Percentiles rank a stretch among this genome's conserved stretches.
Evolutionary conservation across 495 filamentous ascomycete species (phyloP).

Genomic region (Aspergillus panamensis): DNA sequence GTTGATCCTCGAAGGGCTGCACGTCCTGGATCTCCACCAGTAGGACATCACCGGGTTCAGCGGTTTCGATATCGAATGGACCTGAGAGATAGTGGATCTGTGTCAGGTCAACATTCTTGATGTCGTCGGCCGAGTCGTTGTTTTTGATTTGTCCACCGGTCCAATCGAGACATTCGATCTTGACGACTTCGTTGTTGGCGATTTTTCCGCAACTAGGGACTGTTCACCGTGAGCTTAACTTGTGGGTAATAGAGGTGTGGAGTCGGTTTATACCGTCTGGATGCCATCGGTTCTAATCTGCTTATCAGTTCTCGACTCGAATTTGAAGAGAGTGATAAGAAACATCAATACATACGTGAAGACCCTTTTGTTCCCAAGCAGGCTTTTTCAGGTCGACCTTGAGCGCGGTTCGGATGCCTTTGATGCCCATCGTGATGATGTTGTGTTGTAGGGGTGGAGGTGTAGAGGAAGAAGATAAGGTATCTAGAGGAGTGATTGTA

Average conservation of each 20-base stretch:
- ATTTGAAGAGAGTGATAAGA: not conserved
- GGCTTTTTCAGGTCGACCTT: conserved; percentile 77
- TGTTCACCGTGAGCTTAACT: conserved; percentile 28
- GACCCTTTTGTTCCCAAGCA: conserved; percentile 66
- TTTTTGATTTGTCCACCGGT: conserved; percentile 85
- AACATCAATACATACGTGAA: conserved; percentile 60
- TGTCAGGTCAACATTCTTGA: conserved; percentile 81
- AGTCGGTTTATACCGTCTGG: conserved; percentile 64
- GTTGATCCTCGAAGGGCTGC: conserved; percentile 80
- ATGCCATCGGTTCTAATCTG: conserved; percentile 84
- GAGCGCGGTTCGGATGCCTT: conserved; percentile 65
- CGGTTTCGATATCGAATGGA: conserved; percentile 84
- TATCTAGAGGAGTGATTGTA: too few species aligned
- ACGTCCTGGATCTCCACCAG: conserved; percentile 95
- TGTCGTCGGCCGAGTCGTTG: conserved; percentile 84
- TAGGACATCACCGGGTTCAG: conserved; percentile 82
- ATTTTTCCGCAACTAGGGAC: conserved; percentile 76
- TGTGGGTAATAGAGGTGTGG: not conserved
- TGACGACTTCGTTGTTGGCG: conserved; percentile 82
- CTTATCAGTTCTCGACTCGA: conserved; percentile 2
- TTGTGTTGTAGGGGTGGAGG: not conserved
- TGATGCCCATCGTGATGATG: conserved; percentile 47
- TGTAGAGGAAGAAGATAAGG: not conserved
- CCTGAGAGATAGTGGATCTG: conserved; percentile 84
- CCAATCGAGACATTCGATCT: conserved; percentile 95